Conservation (phyloP, 495 filamentous ascomycete genomes). For the Emericellopsis terricola region DNA sequence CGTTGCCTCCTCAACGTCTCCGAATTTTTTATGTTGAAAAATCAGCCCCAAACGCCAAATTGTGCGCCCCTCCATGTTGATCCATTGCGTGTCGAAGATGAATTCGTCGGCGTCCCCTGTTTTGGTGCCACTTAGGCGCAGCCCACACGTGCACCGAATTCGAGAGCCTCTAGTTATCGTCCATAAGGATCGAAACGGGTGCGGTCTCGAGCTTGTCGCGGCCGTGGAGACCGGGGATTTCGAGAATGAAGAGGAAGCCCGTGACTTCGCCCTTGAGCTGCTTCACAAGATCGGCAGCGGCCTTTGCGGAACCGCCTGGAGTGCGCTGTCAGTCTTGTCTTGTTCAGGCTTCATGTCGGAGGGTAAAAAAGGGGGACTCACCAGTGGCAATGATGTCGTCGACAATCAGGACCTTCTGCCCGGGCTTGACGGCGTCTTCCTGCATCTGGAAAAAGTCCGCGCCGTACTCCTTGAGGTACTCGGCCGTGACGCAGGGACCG, state of each 20-base stretch:
- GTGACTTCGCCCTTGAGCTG: slow-evolving; percentile 70
- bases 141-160: too few relatives aligned
- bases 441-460: slow-evolving; percentile 96
- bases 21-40: too few relatives aligned
- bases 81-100: too few relatives aligned
- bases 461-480: slow-evolving; percentile 91
- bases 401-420: slow-evolving; percentile 79
- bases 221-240: slow-evolving; percentile 88
- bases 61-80: too few relatives aligned
- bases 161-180: too few relatives aligned
- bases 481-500: slow-evolving; percentile 64
- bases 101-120: not conserved
- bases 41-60: too few relatives aligned
- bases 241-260: slow-evolving; percentile 87
- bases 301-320: slow-evolving; percentile 76
- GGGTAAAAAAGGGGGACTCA: slow-evolving; percentile 24
- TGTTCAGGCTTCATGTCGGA: not conserved
- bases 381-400: slow-evolving; percentile 98
- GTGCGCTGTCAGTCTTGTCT: not conserved
- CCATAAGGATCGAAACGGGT: slow-evolving; percentile 70
- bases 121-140: slow-evolving; percentile 1
- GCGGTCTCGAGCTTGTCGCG: slow-evolving; percentile 67
- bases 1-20: too few relatives aligned
- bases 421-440: slow-evolving; percentile 59
- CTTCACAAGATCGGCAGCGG: slow-evolving; percentile 70